Base-by-base conservation (phyloP, 768 basidiomycete genomes). In the Hericium coralloides region DNA sequence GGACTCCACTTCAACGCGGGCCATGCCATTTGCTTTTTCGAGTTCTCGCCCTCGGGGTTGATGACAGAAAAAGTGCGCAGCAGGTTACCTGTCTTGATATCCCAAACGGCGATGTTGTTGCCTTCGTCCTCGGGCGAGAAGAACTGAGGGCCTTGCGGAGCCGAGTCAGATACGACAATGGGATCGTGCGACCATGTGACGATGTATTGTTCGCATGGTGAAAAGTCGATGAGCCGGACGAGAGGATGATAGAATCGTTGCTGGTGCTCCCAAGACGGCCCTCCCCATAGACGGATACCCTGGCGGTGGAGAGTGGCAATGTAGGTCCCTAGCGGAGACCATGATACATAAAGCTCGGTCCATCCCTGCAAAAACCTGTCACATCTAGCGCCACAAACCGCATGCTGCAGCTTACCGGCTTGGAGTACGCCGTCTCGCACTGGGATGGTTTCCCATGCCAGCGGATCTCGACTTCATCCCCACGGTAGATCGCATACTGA, bases 131-230 rank as follows among this genome's bases (percentile, higher is more conserved):
- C 94, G 4, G 89, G 84, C 49, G 92, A 89, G 74, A 94, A 90
- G 68, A 82, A 91, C 66, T 87, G 87, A 52, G 83, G 86, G 9
- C 93, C 91, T 69, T 90, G 89, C 26, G 82, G 75, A 41, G 87
- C 84, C 60, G 84, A 84, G 58, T 91, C 87, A 23, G 89, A 85
- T 26, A 94, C 87, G 41, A 86, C 79, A 62, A 98, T 94, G 14
- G 94, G 85, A 63, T 95, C 92, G 63, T 92, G 87, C 1, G 97
- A 98, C 92, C 94, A 98, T 43, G 97, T 98, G 65, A 98, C 91
- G 58, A 99, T 74, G 73, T 95, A 98, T 57, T 90, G 85, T 73
- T 99, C 97, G 74, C 89, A 90, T 3, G 97, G 93, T 9, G 95
- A 98, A 72, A 98, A 98, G 70, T 98, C 95, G 68, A 99, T 87